Conservation (phyloP, 1,284 basidiomycete species). For the Termitomyces sp. region DNA sequence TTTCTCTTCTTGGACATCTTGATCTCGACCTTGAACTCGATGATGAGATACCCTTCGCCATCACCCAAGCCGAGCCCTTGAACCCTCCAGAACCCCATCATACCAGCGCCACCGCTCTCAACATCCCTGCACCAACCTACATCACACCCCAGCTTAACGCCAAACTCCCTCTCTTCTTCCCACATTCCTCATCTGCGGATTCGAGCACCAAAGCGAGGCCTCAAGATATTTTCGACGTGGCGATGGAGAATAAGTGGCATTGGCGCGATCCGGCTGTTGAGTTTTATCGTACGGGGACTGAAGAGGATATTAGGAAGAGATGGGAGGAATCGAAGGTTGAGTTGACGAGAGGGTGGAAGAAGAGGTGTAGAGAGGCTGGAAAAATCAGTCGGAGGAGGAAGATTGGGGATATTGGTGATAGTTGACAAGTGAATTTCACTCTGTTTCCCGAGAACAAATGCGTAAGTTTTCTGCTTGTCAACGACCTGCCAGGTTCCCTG, state of each 20-base stretch:
- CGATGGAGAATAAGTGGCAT: constrained; percentile 37
- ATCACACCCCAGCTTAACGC: constrained; percentile 38
- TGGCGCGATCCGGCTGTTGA: constrained; percentile 35
- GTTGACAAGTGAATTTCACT: constrained; percentile 1
- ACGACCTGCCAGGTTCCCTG: background rate
- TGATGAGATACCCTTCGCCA: constrained; percentile 34
- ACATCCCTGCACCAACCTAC: constrained; percentile 12
- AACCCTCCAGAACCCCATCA: constrained; percentile 5
- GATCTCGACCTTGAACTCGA: constrained; percentile 65
- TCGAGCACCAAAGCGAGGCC: constrained; percentile 23
- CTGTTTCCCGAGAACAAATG: no score
- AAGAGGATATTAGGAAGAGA: constrained; percentile 56
- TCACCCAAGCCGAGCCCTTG: constrained; percentile 17
- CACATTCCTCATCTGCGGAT: constrained; percentile 29
- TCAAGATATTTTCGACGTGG: constrained; percentile 39
- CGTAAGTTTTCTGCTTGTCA: background rate
- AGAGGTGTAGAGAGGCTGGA: constrained; percentile 71
- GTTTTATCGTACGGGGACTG: constrained; percentile 49
- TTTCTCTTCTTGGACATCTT: constrained; percentile 65
- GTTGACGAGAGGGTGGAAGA: constrained; percentile 79
- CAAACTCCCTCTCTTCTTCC: constrained; percentile 61
- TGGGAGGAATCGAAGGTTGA: constrained; percentile 72
- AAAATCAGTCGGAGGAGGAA: constrained; percentile 59
- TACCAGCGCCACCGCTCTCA: constrained; percentile 8
- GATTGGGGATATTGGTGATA: constrained; percentile 33